Base-by-base conservation (phyloP, 1,139 yeast species). In the Candida neerlandica region DNA sequence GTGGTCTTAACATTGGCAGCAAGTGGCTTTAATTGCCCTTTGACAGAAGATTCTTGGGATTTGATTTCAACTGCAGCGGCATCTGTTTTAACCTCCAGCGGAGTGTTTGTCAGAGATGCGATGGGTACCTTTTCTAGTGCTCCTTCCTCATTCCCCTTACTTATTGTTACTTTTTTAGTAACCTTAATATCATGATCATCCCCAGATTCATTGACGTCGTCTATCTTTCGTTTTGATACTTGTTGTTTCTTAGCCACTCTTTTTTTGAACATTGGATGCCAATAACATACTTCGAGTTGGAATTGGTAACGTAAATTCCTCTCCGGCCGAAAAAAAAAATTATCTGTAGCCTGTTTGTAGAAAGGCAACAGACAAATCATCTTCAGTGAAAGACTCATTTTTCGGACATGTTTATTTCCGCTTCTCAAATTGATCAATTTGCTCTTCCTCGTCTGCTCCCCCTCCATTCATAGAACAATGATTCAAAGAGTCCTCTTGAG, bases 1-100 rank as follows among this genome's bases (percentile, higher is more conserved):
- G 94, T 87, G n/a, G 85, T 77, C 46, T 83, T 75, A 32, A 90
- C 77, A 60, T 84, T 84, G 0, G 80, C 66, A 0, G 90, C 78
- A 5, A 63, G 57, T 2, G 70, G 61, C 49, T 64, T 65, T 38
- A 62, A 33, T 14, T 27, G 39, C 18, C 23, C 39, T 32, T 34
- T 39, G 12, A 12, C 19, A n/a, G 26, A 35, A 5, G 15, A 11
- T 33, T 32, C 23, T 10, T 26, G 16, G 19, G 30, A 46, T 38
- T 11, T 16, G 5, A 43, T 26, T 29, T 44, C 34, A 11, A 42
- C 43, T 1, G 45, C 45, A 12, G 40, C 23, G 3, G 35, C 11
- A n/a, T 44, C 21, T 3, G 46, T 33, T 7, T 15, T 14, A 2
- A 14, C 12, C 6, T 14, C 37, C 15, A 19, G 11, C 18, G 41